phyloP scores from a whole-genome alignment of 1,139 yeast genomes.

The Taiozyma onychis region DNA sequence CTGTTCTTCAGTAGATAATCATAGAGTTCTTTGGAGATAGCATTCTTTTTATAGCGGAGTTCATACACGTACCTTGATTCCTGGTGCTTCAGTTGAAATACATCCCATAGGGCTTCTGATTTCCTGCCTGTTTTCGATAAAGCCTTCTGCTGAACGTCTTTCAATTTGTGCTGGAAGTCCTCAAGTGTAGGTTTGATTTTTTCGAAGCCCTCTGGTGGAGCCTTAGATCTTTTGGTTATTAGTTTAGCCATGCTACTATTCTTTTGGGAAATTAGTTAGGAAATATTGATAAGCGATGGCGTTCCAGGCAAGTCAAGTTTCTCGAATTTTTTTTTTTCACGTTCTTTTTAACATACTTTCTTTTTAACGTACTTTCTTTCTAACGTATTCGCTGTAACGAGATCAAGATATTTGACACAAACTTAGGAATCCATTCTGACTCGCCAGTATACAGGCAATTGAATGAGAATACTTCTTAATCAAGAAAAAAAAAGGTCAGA shows the following conservation, averaged over 20 bases:
- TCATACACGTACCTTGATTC: constrained; percentile 73
- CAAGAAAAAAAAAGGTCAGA: neutral
- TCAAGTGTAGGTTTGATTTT: constrained; percentile 66
- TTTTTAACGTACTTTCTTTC: no score
- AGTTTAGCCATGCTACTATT: constrained; percentile 19
- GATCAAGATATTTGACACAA: no score
- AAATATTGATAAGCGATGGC: neutral
- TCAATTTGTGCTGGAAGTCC: constrained; percentile 55
- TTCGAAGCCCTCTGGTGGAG: constrained; percentile 72
- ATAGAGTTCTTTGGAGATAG: constrained; percentile 65
- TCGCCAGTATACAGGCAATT: no score
- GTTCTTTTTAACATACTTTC: no score
- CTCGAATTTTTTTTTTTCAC: no score
- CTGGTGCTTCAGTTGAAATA: constrained; percentile 66
- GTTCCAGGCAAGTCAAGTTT: no score
- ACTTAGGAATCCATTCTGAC: no score
- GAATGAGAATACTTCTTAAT: neutral
- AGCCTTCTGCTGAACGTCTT: constrained; percentile 44
- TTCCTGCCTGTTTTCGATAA: constrained; percentile 32
- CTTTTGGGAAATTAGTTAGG: neutral
- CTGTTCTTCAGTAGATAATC: constrained; percentile 69
- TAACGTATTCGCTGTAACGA: no score
- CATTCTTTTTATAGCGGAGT: constrained; percentile 61
- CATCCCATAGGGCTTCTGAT: constrained; percentile 65
- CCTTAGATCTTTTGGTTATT: constrained; percentile 35